Percentiles rank a stretch among this genome's conserved stretches.
Evolutionary conservation across 768 basidiomycete genomes (phyloP).

Genomic region (Russula foetens): DNA sequence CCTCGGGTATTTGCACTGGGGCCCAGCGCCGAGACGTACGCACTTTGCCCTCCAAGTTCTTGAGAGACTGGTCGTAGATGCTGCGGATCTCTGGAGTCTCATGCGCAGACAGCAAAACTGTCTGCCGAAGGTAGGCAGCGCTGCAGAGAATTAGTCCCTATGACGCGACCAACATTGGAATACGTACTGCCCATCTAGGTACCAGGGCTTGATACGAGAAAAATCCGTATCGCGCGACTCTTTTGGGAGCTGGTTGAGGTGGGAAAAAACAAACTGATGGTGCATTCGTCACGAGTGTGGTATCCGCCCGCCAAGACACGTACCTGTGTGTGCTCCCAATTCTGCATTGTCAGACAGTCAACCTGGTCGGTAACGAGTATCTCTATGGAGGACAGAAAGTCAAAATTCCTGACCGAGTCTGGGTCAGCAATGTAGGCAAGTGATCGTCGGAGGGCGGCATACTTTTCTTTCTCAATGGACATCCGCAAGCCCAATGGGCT

Average conservation of each 20-base stretch:
- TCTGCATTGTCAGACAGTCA: conserved; percentile 94
- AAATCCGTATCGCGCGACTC: conserved; percentile 93
- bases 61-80: conserved; percentile 65
- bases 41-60: conserved; percentile 82
- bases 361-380: conserved; percentile 85
- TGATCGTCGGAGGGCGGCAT: conserved; percentile 24
- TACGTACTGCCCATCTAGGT: conserved; percentile 85
- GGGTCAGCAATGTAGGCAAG: neutral
- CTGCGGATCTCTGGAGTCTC: conserved; percentile 85
- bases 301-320: conserved; percentile 11
- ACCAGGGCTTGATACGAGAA: conserved; percentile 97
- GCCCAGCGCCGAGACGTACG: conserved; percentile 59
- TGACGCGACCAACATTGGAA: neutral
- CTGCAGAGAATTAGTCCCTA: conserved; percentile 32
- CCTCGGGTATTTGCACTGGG: conserved; percentile 72
- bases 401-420: conserved; percentile 53
- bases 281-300: neutral
- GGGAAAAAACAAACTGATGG: conserved; percentile 70
- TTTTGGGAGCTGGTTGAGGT: conserved; percentile 84
- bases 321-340: conserved; percentile 97
- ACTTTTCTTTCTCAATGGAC: conserved; percentile 94
- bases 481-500: conserved; percentile 88
- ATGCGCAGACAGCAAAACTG: conserved; percentile 77
- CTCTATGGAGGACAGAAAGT: conserved; percentile 92
- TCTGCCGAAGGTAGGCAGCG: conserved; percentile 80